These are phyloP conservation scores for Pythium aphanidermatum DNA, from an alignment of 352 stramenopile genomes.

Conservation along the genomic window DNA sequence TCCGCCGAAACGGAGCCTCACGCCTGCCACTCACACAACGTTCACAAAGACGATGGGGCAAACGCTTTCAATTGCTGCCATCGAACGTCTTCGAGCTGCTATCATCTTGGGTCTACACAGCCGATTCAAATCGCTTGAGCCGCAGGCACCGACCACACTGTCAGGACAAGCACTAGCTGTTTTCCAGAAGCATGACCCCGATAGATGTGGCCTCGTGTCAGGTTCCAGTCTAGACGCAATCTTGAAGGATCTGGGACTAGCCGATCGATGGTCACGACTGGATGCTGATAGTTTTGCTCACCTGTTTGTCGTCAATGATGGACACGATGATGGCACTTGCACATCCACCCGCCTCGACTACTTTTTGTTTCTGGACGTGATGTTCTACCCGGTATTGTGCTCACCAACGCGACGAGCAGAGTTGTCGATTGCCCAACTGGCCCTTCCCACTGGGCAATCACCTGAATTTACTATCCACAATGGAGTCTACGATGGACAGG, in stretches of 20 bases:
- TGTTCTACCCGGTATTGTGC: constrained; percentile 43
- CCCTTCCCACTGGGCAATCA: neutral
- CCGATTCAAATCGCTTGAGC: neutral
- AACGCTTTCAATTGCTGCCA: constrained; percentile 3
- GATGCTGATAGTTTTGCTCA: constrained; percentile 7
- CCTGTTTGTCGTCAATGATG: constrained; percentile 1
- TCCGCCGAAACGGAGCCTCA: too few species aligned
- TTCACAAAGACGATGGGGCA: too few species aligned
- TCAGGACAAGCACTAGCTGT: neutral
- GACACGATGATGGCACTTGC: neutral
- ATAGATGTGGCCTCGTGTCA: constrained; percentile 1
- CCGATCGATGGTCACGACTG: neutral
- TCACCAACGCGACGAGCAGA: neutral
- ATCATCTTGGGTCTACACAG: constrained; percentile 11
- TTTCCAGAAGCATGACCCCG: constrained; percentile 3
- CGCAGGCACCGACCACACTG: neutral
- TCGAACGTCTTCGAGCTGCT: constrained; percentile 11
- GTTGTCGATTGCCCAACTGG: constrained; percentile 9
- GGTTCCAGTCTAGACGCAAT: constrained; percentile 4
- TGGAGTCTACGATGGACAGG: neutral
- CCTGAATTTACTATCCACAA: constrained; percentile 3
- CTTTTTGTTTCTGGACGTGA: constrained; percentile 37
- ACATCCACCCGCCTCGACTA: constrained; percentile 29
- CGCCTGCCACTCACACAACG: too few species aligned
- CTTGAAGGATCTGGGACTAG: constrained; percentile 4